phyloP scores from a whole-genome alignment of 2,329 filamentous ascomycete species.

The Beauveria caledonica region DNA sequence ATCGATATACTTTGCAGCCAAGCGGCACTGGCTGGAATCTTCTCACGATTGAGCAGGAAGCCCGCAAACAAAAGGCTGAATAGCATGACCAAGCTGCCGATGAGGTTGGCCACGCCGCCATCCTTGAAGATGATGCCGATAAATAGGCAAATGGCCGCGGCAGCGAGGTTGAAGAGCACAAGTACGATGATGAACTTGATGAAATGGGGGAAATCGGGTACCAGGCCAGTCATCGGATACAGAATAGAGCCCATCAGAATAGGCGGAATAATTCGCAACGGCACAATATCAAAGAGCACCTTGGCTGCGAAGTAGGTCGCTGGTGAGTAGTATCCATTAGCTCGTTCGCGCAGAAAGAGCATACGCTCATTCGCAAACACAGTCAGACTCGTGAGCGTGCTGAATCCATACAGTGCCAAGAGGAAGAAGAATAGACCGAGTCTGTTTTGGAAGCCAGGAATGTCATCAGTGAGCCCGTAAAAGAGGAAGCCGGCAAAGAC shows the following conservation, averaged over 20 bases:
- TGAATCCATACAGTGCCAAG: constrained; percentile 91
- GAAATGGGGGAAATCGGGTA: constrained; percentile 75
- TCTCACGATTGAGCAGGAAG: constrained; percentile 87
- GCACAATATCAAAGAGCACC: constrained; percentile 96
- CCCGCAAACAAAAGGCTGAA: constrained; percentile 94
- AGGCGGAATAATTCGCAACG: constrained; percentile 86
- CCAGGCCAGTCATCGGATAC: constrained; percentile 94
- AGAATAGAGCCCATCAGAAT: constrained; percentile 93
- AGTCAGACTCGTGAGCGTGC: constrained; percentile 84
- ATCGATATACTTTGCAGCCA: constrained; percentile 95
- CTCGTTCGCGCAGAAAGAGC: constrained; percentile 84
- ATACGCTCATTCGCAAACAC: constrained; percentile 89
- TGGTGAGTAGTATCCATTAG: constrained; percentile 93
- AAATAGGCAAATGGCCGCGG: constrained; percentile 87
- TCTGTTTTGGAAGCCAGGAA: constrained; percentile 94
- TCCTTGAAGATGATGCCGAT: constrained; percentile 95
- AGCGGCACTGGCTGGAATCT: constrained; percentile 73
- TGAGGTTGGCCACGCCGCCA: constrained; percentile 80
- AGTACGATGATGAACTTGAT: constrained; percentile 86
- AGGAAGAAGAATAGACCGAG: constrained; percentile 97
- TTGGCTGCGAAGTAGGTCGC: constrained; percentile 92
- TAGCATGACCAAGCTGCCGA: constrained; percentile 93
- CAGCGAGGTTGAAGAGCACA: constrained; percentile 91
- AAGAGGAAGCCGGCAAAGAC: constrained; percentile 94
- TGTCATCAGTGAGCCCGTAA: constrained; percentile 92